phyloP scores from a whole-genome alignment of 2,329 filamentous ascomycete genomes.

The Fusarium sp. region DNA sequence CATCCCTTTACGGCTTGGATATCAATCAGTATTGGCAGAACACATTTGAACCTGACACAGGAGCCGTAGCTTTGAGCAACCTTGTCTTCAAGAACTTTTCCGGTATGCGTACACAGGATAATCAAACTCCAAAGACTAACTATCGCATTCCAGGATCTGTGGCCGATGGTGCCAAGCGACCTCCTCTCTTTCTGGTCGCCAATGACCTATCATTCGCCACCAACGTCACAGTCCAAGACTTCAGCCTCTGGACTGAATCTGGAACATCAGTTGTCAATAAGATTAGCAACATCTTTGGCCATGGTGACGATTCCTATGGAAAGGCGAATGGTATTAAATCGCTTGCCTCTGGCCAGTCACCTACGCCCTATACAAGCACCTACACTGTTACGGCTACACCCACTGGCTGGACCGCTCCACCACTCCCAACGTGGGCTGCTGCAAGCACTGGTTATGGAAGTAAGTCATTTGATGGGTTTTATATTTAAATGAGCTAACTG shows the following conservation, averaged over 20 bases:
- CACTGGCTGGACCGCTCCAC: not conserved
- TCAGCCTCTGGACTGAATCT: not conserved
- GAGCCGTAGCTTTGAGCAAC: not conserved
- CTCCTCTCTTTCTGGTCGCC: not conserved
- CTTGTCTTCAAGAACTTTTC: not conserved
- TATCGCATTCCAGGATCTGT: not conserved
- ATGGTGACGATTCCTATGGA: not conserved
- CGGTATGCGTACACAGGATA: not conserved
- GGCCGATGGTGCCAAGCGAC: not conserved
- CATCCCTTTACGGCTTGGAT: not conserved
- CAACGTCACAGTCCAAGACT: not conserved
- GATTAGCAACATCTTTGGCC: not conserved
- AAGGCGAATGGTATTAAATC: not conserved
- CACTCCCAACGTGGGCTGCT: not conserved
- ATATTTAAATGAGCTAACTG: not conserved
- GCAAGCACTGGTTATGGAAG: conserved; percentile 1
- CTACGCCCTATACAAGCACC: not conserved
- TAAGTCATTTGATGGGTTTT: not conserved
- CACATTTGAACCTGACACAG: not conserved
- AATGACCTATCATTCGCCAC: not conserved
- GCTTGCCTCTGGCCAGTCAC: not conserved
- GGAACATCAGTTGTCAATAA: not conserved
- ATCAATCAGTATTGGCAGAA: conserved; percentile 6
- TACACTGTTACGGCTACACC: not conserved
- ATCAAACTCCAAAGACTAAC: not conserved